phyloP scores from a whole-genome alignment of 208 protist genomes.

The Trypanosoma conorhini region DNA sequence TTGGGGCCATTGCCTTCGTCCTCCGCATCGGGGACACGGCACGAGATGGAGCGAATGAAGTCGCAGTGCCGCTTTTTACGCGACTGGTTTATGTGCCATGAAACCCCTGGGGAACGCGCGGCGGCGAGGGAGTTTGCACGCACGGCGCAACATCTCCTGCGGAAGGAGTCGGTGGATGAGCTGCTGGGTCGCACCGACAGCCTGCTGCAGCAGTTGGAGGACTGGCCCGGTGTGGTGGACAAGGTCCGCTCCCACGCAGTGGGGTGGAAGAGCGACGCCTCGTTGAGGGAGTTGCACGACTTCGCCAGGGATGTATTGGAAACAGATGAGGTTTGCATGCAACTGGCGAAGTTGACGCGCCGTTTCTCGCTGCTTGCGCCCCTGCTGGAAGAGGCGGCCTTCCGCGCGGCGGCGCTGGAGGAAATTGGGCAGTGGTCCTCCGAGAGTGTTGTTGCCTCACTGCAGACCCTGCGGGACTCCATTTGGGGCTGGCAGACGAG shows the following conservation, averaged over 20 bases:
- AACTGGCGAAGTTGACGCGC: slow-evolving; percentile 18
- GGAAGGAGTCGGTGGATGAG: slow-evolving; percentile 1
- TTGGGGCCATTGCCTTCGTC: neutral
- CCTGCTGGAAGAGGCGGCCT: slow-evolving; percentile 29
- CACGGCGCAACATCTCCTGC: neutral
- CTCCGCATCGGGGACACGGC: slow-evolving; percentile 4
- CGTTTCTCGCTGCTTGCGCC: slow-evolving; percentile 29
- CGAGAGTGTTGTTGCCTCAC: slow-evolving; percentile 5
- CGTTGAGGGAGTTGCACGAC: slow-evolving; percentile 11
- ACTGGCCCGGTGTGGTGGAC: slow-evolving; percentile 16
- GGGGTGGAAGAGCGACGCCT: slow-evolving; percentile 7
- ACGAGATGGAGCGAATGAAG: slow-evolving; percentile 17
- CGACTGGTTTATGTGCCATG: slow-evolving; percentile 19
- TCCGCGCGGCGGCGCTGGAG: slow-evolving; percentile 2
- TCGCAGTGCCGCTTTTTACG: slow-evolving; percentile 15
- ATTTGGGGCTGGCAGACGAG: slow-evolving; percentile 8
- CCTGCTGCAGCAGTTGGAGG: slow-evolving; percentile 23
- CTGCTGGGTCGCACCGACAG: slow-evolving; percentile 21
- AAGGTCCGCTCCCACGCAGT: neutral
- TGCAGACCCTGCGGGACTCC: slow-evolving; percentile 15
- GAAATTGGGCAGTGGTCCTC: slow-evolving; percentile 24
- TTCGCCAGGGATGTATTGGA: slow-evolving; percentile 9
- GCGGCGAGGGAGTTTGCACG: slow-evolving; percentile 9
- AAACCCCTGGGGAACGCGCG: neutral
- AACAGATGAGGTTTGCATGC: slow-evolving; percentile 1